Evolutionary conservation across 495 filamentous ascomycete species (phyloP).

Genomic region (Penicillium paxilli): DNA sequence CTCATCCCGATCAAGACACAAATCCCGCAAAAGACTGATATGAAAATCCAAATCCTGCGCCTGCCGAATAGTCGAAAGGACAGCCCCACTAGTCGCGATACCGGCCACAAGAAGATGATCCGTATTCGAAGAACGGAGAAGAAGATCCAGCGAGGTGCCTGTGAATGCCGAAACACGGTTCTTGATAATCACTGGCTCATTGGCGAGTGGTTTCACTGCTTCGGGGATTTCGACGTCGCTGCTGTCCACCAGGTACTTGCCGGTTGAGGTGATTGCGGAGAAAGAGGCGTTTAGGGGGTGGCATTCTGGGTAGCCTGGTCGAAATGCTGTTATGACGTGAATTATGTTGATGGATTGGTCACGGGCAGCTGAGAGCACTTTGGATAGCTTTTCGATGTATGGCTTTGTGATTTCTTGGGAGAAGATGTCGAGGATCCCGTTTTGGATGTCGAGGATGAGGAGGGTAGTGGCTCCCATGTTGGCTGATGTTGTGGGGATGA

Average conservation of each 20-base stretch:
- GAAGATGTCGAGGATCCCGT: slow-evolving; percentile 23
- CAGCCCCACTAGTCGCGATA: slow-evolving; percentile 37
- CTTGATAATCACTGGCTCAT: slow-evolving; percentile 35
- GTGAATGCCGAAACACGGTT: slow-evolving; percentile 38
- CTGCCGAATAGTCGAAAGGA: slow-evolving; percentile 41
- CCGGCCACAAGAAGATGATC: slow-evolving; percentile 34
- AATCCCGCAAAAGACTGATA: slow-evolving; percentile 35
- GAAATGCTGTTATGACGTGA: slow-evolving; percentile 35
- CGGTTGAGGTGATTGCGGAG: slow-evolving; percentile 9
- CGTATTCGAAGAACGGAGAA: slow-evolving; percentile 30
- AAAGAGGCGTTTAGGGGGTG: slow-evolving; percentile 24
- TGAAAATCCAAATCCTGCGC: slow-evolving; percentile 37
- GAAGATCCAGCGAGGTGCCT: slow-evolving; percentile 35
- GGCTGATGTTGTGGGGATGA: background rate
- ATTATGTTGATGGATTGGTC: slow-evolving; percentile 25
- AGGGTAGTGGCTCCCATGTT: slow-evolving; percentile 32
- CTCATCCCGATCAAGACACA: slow-evolving; percentile 36
- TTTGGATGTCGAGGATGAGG: slow-evolving; percentile 40
- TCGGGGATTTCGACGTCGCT: slow-evolving; percentile 21
- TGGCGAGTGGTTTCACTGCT: slow-evolving; percentile 15
- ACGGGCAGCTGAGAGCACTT: slow-evolving; percentile 26
- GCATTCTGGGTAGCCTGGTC: slow-evolving; percentile 32
- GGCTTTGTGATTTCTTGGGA: slow-evolving; percentile 1
- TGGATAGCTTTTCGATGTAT: slow-evolving; percentile 28
- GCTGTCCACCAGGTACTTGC: slow-evolving; percentile 25